Base-by-base conservation (phyloP, 73 alveolate genomes). In the Tetrahymena malaccensis region DNA sequence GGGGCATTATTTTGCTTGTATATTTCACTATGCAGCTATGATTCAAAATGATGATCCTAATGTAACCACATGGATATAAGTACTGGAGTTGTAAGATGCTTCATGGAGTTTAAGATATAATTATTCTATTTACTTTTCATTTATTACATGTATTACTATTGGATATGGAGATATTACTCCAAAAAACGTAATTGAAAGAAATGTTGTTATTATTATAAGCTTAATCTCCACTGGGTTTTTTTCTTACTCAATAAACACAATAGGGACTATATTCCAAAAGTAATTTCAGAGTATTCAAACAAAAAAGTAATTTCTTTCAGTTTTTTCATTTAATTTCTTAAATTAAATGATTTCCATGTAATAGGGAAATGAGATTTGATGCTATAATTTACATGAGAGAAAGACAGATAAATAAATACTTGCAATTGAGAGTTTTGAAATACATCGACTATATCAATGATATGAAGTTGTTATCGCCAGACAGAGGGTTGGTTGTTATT, bases 151-250 rank as follows among this genome's bases (percentile, higher is more conserved):
- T 22, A 43, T 95, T 8, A 95, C 97, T 34, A 95, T 95, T 19
- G 97, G 97, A 19, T 95, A 95, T 93, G 97, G 97, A 21, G 97
- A 95, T 95, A 95, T 95, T 17, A 89, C 97, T 33, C 97, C 97
- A 85, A 27, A 95, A 85, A 95, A 94, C 22, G 83, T 34, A 34
- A 43, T 93, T 16, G 97, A 95, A 57, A 95, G 94, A 55, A 89
- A 85, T 0, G 93, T 85, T 85, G 94, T 94, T 19, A 95, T 95
- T 33, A 38, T 95, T 34, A 22, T 95, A 5, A 70, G 89, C 89
- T 70, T 70, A n/a, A 31, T 70, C 37, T 70, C 89, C 4, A 31
- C 89, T 70, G 31, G 22, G 10, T 70, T n/a, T 31, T 70, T 70
- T 70, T 70, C 89, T 31, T 70, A 70, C 37, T 70, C 89, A 22